Evolutionary conservation across 148 eudicot genomes (phyloP).

Genomic region (Arbutus unedo): DNA sequence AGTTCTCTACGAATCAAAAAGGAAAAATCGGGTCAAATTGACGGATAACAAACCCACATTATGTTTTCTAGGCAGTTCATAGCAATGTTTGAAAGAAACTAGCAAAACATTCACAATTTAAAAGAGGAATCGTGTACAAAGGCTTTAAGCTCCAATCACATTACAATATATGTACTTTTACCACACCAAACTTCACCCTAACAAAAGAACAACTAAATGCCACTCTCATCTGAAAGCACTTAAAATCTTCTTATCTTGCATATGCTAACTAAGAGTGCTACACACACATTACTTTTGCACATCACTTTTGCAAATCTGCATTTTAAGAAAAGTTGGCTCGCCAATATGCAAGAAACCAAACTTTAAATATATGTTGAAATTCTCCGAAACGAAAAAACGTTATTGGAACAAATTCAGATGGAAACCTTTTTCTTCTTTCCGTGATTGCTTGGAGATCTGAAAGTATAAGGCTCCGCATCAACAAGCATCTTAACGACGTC

Average conservation of each 20-base stretch:
- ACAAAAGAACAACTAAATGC: background rate
- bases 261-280: too few species aligned
- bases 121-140: background rate
- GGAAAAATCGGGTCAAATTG: too few species aligned
- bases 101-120: background rate
- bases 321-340: background rate
- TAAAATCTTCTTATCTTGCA: background rate
- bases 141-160: constrained; percentile 1
- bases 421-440: constrained; percentile 22
- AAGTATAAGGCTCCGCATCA: constrained; percentile 50
- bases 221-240: background rate
- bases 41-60: too few species aligned
- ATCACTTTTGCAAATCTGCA: background rate
- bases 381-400: background rate
- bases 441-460: constrained; percentile 15
- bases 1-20: too few species aligned
- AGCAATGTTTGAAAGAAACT: background rate
- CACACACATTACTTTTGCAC: too few species aligned
- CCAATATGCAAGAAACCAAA: background rate
- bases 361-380: background rate
- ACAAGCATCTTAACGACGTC: constrained; percentile 89
- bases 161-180: constrained; percentile 5
- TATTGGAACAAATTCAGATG: background rate
- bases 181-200: background rate
- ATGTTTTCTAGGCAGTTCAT: background rate